Conservation (phyloP, 225 moss, liverwort and hornwort species). For the Anthoceros angustus region DNA sequence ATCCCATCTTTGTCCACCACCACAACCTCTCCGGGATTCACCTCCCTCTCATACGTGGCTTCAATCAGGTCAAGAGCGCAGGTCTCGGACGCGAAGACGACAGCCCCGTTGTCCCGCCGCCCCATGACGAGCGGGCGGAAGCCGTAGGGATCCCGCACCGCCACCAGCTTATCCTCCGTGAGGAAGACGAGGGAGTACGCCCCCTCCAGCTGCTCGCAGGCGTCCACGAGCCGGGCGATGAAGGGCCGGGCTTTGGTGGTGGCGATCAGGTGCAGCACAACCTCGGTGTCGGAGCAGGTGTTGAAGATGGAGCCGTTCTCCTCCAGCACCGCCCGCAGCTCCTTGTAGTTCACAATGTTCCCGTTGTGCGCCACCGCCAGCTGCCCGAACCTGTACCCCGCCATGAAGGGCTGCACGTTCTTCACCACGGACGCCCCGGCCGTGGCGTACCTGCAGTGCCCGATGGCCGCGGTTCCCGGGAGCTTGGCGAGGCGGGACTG, state of each 20-base stretch:
- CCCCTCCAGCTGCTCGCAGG: slow-evolving; percentile 89
- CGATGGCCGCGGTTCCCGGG: slow-evolving; percentile 63
- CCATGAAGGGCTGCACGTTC: slow-evolving; percentile 94
- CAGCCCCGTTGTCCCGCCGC: slow-evolving; percentile 54
- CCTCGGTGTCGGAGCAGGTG: slow-evolving; percentile 89
- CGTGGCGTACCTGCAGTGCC: slow-evolving; percentile 90
- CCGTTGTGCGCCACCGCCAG: slow-evolving; percentile 91
- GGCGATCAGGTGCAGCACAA: slow-evolving; percentile 73
- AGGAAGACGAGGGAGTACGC: slow-evolving; percentile 87
- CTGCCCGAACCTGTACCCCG: slow-evolving; percentile 71
- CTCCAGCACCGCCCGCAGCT: slow-evolving; percentile 70
- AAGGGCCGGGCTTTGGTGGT: slow-evolving; percentile 82
- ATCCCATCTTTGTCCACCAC: slow-evolving; percentile 76
- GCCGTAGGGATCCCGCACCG: slow-evolving; percentile 73
- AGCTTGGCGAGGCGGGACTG: slow-evolving; percentile 41
- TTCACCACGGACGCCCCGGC: slow-evolving; percentile 81
- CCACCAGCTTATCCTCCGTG: slow-evolving; percentile 78
- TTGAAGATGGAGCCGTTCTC: slow-evolving; percentile 90
- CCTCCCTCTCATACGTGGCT: slow-evolving; percentile 65
- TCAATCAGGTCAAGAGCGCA: slow-evolving; percentile 87
- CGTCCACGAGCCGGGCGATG: slow-evolving; percentile 82
- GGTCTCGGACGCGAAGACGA: slow-evolving; percentile 82
- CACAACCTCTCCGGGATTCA: slow-evolving; percentile 80
- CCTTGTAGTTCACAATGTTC: slow-evolving; percentile 81
- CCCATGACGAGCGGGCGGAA: slow-evolving; percentile 97